These are phyloP conservation scores for Acorus gramineus DNA, from an alignment of 106 monocot species.

Conservation along the genomic window DNA sequence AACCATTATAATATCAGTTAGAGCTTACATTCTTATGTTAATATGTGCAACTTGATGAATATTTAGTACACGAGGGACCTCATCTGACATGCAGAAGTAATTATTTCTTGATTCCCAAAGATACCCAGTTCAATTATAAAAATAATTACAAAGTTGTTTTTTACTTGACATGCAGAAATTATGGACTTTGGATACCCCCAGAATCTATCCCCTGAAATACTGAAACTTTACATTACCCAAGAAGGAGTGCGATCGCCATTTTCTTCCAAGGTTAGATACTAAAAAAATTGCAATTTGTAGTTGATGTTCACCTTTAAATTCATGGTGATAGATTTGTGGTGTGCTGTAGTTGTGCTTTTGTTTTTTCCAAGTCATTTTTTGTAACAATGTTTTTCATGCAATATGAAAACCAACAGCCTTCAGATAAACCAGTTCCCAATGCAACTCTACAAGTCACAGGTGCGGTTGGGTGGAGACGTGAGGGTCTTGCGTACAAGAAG, in stretches of 20 bases:
- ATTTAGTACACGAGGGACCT: no score
- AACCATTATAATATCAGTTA: no score
- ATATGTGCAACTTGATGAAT: no score
- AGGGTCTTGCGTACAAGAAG: conserved; percentile 95
- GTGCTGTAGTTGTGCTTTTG: not conserved
- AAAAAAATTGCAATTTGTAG: not conserved
- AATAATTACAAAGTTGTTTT: no score
- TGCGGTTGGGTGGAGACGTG: conserved; percentile 99
- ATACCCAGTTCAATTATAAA: no score
- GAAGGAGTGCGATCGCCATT: conserved; percentile 98
- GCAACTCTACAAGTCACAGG: conserved; percentile 99
- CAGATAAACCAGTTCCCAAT: conserved; percentile 88
- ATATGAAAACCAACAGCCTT: conserved; percentile 30
- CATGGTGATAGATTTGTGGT: conserved; percentile 1
- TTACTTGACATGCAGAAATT: conserved; percentile 50
- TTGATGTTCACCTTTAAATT: not conserved
- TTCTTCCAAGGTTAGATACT: conserved; percentile 76
- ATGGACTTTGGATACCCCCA: conserved; percentile 99
- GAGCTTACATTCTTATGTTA: no score
- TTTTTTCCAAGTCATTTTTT: no score
- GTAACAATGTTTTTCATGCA: conserved; percentile 1
- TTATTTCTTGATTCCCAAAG: no score
- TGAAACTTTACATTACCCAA: conserved; percentile 98
- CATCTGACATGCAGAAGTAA: no score
- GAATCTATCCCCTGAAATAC: conserved; percentile 96